Evolutionary conservation across 768 basidiomycete species (phyloP).

Genomic region (Leccinum broughii): DNA sequence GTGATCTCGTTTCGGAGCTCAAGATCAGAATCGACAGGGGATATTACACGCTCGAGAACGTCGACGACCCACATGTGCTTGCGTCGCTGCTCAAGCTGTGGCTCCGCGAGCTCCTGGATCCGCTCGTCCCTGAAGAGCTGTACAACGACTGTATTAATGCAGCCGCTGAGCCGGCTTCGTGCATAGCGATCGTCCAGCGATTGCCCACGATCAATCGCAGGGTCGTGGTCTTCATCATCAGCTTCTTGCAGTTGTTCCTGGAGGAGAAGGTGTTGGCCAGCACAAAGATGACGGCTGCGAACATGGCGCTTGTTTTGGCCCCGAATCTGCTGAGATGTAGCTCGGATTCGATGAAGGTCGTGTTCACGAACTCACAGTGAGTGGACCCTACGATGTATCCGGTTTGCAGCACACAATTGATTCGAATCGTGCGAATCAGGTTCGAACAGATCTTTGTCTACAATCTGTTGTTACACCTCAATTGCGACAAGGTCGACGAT

Average conservation of each 20-base stretch:
- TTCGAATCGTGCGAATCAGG: constrained; percentile 38
- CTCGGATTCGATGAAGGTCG: constrained; percentile 84
- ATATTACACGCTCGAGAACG: constrained; percentile 85
- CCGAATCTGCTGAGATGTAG: constrained; percentile 86
- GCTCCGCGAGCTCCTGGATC: constrained; percentile 89
- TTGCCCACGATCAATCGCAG: constrained; percentile 86
- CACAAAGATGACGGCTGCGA: constrained; percentile 90
- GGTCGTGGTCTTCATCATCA: constrained; percentile 85
- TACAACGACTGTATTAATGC: constrained; percentile 87
- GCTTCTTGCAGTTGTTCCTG: constrained; percentile 88
- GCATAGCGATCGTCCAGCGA: constrained; percentile 70
- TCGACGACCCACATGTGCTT: constrained; percentile 89
- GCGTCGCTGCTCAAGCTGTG: constrained; percentile 91
- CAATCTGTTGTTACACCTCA: constrained; percentile 78
- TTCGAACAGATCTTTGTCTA: constrained; percentile 90
- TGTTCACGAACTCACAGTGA: constrained; percentile 90
- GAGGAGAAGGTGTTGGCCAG: constrained; percentile 67
- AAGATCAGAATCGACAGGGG: constrained; percentile 90
- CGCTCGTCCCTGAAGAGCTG: constrained; percentile 87
- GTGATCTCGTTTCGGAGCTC: constrained; percentile 83
- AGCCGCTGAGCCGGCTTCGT: constrained; percentile 64
- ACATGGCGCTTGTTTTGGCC: constrained; percentile 88
- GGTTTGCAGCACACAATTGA: background rate
- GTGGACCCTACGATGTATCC: constrained; percentile 32
- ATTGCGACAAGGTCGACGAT: constrained; percentile 71